phyloP scores from a whole-genome alignment of 2,329 filamentous ascomycete species.

The Exophiala mesophila region DNA sequence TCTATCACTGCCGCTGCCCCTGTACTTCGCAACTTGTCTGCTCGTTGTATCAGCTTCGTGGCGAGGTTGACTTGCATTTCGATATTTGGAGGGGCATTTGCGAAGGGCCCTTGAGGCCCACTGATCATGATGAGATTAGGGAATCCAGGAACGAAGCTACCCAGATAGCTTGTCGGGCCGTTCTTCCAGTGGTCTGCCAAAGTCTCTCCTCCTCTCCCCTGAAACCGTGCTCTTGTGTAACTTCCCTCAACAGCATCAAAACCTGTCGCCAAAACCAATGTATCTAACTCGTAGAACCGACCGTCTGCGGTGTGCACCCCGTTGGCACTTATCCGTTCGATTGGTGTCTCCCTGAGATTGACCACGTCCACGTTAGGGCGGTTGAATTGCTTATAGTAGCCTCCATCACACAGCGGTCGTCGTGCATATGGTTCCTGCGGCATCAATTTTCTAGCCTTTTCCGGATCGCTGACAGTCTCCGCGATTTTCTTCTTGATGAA shows the following conservation, averaged over 20 bases:
- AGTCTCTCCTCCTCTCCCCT: constrained; percentile 24
- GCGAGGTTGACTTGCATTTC: constrained; percentile 40
- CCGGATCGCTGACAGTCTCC: constrained; percentile 29
- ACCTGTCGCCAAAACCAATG: constrained; percentile 29
- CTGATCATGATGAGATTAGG: constrained; percentile 42
- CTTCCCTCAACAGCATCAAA: constrained; percentile 38
- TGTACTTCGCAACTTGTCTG: constrained; percentile 47
- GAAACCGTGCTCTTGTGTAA: constrained; percentile 29
- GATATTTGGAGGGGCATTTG: constrained; percentile 35
- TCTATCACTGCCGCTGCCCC: constrained; percentile 46
- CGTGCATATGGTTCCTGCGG: constrained; percentile 53
- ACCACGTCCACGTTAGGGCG: constrained; percentile 44
- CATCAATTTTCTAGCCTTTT: constrained; percentile 27
- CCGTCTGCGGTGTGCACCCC: constrained; percentile 29
- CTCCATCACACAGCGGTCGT: constrained; percentile 44
- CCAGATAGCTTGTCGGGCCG: constrained; percentile 35
- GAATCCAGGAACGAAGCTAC: constrained; percentile 34
- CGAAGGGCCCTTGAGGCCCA: constrained; percentile 38
- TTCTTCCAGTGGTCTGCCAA: constrained; percentile 33
- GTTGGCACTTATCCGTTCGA: constrained; percentile 24
- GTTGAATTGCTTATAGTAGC: constrained; percentile 49
- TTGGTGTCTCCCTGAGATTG: constrained; percentile 29
- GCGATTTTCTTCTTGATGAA: constrained; percentile 34
- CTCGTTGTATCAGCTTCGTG: constrained; percentile 42
- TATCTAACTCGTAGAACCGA: constrained; percentile 28